A percentile compares a stretch with the other conserved stretches of the same genome.
Evolutionary conservation across 805 yeast genomes (phyloP).

Genomic region (Candida maesae): DNA sequence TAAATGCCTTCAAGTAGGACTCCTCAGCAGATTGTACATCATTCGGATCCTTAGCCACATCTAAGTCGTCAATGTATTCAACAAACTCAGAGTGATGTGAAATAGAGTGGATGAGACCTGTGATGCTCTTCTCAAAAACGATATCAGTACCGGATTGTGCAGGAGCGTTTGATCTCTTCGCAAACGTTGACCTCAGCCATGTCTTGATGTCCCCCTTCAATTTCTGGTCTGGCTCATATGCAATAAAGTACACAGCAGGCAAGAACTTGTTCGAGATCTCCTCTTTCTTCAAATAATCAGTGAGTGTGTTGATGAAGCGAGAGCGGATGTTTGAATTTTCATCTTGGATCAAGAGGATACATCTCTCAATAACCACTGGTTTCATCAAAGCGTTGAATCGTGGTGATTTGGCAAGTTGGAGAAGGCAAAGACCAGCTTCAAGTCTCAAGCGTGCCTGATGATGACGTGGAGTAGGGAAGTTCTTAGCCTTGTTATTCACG

Average conservation of each 20-base stretch:
- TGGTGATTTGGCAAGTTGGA: slow-evolving; percentile 60
- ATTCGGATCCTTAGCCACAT: slow-evolving; percentile 11
- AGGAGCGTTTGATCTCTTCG: slow-evolving; percentile 21
- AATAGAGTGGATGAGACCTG: slow-evolving; percentile 63
- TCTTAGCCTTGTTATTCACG: slow-evolving; percentile 38
- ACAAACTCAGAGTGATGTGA: slow-evolving; percentile 72
- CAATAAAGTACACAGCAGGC: slow-evolving; percentile 66
- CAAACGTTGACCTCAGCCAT: slow-evolving; percentile 67
- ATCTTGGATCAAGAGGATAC: slow-evolving; percentile 65
- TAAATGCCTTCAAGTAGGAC: slow-evolving; percentile 37
- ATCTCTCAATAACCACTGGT: slow-evolving; percentile 46
- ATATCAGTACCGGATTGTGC: slow-evolving; percentile 37
- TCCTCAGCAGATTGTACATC: slow-evolving; percentile 3
- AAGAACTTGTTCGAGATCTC: slow-evolving; percentile 60
- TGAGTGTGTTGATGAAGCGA: slow-evolving; percentile 45
- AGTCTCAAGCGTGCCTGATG: slow-evolving; percentile 62
- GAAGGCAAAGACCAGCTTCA: slow-evolving; percentile 59
- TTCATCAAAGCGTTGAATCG: slow-evolving; percentile 48
- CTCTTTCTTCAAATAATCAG: slow-evolving; percentile 47
- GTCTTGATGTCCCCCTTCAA: slow-evolving; percentile 51
- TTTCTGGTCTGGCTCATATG: slow-evolving; percentile 63
- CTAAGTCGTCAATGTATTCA: slow-evolving; percentile 33
- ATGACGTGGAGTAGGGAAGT: slow-evolving; percentile 58
- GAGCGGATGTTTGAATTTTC: slow-evolving; percentile 54
- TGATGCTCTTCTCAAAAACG: slow-evolving; percentile 61